These are phyloP conservation scores for Aspergillus intermedius DNA, from an alignment of 2,329 filamentous ascomycete genomes.

Conservation along the genomic window DNA sequence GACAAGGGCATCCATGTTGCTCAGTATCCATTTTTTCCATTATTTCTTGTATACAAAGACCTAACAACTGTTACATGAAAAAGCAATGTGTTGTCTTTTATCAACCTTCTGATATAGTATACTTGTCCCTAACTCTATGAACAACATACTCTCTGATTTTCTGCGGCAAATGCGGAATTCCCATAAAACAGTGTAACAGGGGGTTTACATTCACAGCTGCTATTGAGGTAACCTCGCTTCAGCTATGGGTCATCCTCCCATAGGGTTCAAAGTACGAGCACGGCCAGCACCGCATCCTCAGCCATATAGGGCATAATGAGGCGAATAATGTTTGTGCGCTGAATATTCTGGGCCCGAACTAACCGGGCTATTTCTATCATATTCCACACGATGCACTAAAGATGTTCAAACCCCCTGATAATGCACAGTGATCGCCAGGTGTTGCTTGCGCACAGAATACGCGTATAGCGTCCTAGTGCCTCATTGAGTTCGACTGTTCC, in stretches of 20 bases:
- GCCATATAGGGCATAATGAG: neutral
- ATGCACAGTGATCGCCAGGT: too few relatives aligned
- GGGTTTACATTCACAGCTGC: neutral
- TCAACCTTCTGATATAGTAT: neutral
- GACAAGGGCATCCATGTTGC: neutral
- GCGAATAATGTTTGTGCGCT: neutral
- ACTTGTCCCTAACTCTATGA: neutral
- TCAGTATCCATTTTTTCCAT: neutral
- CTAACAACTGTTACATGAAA: neutral
- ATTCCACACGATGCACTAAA: neutral
- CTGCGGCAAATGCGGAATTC: neutral
- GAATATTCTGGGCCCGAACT: neutral
- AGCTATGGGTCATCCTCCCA: neutral
- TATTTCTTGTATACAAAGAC: neutral
- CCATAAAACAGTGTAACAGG: neutral
- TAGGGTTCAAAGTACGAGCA: neutral
- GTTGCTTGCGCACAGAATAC: too few relatives aligned
- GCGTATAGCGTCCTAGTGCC: neutral
- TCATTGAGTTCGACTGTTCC: neutral
- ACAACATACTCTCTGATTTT: neutral
- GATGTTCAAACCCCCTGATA: too few relatives aligned
- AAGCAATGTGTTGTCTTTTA: neutral
- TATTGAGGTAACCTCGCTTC: neutral
- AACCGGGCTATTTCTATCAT: neutral
- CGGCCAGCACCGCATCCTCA: neutral